phyloP scores from a whole-genome alignment of 2,329 filamentous ascomycete genomes.

The Colletotrichum australisinense region DNA sequence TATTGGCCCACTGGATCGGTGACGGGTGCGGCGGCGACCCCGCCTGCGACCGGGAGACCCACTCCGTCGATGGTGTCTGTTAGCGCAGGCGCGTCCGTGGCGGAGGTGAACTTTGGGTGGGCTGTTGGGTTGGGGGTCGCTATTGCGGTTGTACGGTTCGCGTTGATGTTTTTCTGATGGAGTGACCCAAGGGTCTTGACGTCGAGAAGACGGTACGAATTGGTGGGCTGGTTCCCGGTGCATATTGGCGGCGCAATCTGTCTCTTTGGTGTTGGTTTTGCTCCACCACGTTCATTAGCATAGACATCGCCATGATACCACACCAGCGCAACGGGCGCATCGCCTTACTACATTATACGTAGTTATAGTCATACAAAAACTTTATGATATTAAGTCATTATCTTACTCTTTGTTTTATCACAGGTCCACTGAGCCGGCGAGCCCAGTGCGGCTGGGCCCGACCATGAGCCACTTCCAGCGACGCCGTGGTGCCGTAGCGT shows the following conservation, averaged over 20 bases:
- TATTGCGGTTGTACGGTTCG: slow-evolving; percentile 10
- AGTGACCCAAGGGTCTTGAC: neutral
- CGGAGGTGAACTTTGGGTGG: slow-evolving; percentile 13
- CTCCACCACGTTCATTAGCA: slow-evolving; percentile 33
- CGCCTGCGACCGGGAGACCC: slow-evolving; percentile 1
- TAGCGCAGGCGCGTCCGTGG: slow-evolving; percentile 15
- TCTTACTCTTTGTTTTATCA: slow-evolving; percentile 26
- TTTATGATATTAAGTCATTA: no score
- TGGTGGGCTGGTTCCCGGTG: slow-evolving; percentile 20
- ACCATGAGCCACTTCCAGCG: slow-evolving; percentile 67
- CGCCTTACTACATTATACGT: slow-evolving; percentile 1
- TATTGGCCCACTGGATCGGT: slow-evolving; percentile 5
- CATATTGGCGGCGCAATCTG: slow-evolving; percentile 23
- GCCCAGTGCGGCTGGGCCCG: no score
- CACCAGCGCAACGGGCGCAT: slow-evolving; percentile 36
- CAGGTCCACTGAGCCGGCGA: no score
- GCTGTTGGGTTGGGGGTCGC: slow-evolving; percentile 16
- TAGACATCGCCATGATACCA: slow-evolving; percentile 34
- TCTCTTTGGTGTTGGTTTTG: neutral
- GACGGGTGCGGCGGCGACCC: neutral
- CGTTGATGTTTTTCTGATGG: slow-evolving; percentile 24
- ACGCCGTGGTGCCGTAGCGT: no score
- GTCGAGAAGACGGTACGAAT: neutral
- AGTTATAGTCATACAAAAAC: slow-evolving; percentile 1
- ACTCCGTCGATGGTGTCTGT: slow-evolving; percentile 12